Conservation (phyloP, 768 basidiomycete species). For the Podaxis pistillaris region DNA sequence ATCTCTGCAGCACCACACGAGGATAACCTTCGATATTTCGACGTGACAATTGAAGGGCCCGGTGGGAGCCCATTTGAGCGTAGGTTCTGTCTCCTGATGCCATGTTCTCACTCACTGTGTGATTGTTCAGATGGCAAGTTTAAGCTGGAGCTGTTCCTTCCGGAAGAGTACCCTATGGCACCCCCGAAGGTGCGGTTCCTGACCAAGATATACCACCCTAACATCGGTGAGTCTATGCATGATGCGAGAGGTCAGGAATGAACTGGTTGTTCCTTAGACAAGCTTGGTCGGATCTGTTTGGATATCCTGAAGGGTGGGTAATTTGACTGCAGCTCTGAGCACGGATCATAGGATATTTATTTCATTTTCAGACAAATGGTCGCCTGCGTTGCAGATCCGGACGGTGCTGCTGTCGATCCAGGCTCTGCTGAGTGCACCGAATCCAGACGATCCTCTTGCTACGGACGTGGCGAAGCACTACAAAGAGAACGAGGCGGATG, state of each 20-base stretch:
- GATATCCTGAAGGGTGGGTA: conserved; percentile 92
- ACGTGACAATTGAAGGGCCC: conserved; percentile 95
- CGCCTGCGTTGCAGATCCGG: conserved; percentile 96
- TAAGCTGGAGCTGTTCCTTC: conserved; percentile 95
- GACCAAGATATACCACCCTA: conserved; percentile 98
- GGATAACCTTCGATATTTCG: conserved; percentile 97
- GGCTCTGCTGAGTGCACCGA: conserved; percentile 93
- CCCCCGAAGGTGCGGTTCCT: conserved; percentile 98
- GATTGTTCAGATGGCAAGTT: conserved; percentile 77
- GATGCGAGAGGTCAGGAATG: not conserved
- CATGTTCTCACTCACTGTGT: conserved; percentile 5
- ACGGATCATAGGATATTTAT: not conserved
- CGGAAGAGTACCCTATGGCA: conserved; percentile 99
- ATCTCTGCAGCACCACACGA: conserved; percentile 96
- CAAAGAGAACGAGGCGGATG: conserved; percentile 95
- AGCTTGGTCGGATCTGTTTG: conserved; percentile 96
- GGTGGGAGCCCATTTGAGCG: conserved; percentile 90
- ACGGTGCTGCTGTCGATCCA: conserved; percentile 97
- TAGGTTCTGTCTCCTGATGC: conserved; percentile 29
- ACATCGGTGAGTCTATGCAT: conserved; percentile 75
- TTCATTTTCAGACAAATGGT: conserved; percentile 85
- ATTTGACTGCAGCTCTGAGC: not conserved
- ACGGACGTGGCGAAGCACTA: conserved; percentile 98
- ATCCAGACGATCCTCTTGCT: conserved; percentile 94
- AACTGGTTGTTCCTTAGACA: conserved; percentile 55